Base-by-base conservation (phyloP, 495 filamentous ascomycete species). In the Articulospora tetracladia region DNA sequence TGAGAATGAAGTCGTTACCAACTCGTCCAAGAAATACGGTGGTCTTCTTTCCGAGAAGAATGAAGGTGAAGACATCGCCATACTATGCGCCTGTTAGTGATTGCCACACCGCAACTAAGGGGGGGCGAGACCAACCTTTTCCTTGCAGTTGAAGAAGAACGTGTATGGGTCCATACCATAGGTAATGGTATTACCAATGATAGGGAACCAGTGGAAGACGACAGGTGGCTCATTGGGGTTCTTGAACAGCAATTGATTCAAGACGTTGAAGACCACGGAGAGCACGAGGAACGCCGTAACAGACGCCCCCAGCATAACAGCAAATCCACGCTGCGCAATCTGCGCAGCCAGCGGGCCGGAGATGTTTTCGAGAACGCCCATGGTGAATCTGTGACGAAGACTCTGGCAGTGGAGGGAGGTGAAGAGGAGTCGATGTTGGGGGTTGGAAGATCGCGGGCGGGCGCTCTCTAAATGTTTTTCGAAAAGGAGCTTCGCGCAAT, bases 1-100 rank as follows among this genome's bases (percentile, higher is more conserved):
- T 93, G 50, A 94, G 79, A 68, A 94, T 89, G 66, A 94, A 93
- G 26, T 93, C 87, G 69, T 93, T 95, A 58, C 91, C 91, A 59
- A 87, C 76, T n/a, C 83, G 75, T 0, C 91, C 91, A 49, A 95
- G 75, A 61, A 82, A 90, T 10, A 89, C 89, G 2, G 89, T 92
- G 20, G 83, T 90, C 70, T 87, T 88, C 69, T 81, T 83, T 51
- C 89, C 89, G 26, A 93, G 78, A 19, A 93, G 76, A 47, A 91
- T 75, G 69, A 92, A 93, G 11, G 90, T 93, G 64, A 91, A 93
- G 63, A 86, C 80, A 71, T 92, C 89, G 56, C 89, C 89, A 73
- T 90, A 85, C 87, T 91, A 3, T 44, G 39, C 20, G 10, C 39
- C 19, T 25, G 4, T 59, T 55, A 58, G 48, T 27, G 57, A 57